These are phyloP conservation scores for Erythrobasidium hasegawianum DNA, from an alignment of 1,284 basidiomycete species.

Conservation along the genomic window DNA sequence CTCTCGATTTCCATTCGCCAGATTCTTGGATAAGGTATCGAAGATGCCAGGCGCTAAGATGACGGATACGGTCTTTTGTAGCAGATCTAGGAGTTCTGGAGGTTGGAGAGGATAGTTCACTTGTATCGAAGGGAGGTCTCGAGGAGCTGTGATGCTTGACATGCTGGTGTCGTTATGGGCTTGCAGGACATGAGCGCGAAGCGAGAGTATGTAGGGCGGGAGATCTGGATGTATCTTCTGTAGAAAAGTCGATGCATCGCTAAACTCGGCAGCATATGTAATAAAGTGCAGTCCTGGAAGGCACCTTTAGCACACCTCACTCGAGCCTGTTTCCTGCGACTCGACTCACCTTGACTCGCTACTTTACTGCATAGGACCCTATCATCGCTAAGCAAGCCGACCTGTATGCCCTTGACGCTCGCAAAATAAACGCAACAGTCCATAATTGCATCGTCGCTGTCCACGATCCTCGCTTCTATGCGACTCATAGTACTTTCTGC, in stretches of 20 bases:
- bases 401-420: slow-evolving; percentile 14
- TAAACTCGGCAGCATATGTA: slow-evolving; percentile 1
- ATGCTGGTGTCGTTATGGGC: slow-evolving; percentile 4
- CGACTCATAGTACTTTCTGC: slow-evolving; percentile 4
- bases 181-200: background rate
- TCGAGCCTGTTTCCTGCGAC: too few relatives aligned
- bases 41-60: slow-evolving; percentile 16
- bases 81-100: slow-evolving; percentile 13
- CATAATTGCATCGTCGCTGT: slow-evolving; percentile 15
- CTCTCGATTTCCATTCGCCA: slow-evolving; percentile 21
- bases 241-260: slow-evolving; percentile 12
- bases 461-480: background rate
- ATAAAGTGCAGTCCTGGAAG: slow-evolving; percentile 14
- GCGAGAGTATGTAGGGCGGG: slow-evolving; percentile 6
- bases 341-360: slow-evolving; percentile 1
- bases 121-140: background rate
- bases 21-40: slow-evolving; percentile 3
- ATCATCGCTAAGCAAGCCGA: slow-evolving; percentile 29
- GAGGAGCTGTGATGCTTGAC: background rate
- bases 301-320: background rate
- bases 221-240: slow-evolving; percentile 22
- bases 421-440: slow-evolving; percentile 17
- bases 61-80: slow-evolving; percentile 1
- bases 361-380: slow-evolving; percentile 22
- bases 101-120: slow-evolving; percentile 19